phyloP scores from a whole-genome alignment of 2,329 filamentous ascomycete genomes.

The Colletotrichum horii region DNA sequence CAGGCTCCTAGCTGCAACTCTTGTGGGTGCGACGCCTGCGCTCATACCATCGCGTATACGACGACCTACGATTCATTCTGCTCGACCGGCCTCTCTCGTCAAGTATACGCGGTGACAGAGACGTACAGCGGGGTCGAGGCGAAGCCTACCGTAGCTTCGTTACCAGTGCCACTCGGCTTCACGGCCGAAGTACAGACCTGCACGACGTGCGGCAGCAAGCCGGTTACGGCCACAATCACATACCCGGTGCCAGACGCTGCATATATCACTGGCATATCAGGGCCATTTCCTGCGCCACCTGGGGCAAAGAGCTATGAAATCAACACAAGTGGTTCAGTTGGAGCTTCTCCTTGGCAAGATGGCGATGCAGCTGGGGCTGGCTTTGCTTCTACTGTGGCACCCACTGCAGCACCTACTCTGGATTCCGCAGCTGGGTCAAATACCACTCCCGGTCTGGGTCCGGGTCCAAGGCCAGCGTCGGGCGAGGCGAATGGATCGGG shows the following conservation, averaged over 20 bases:
- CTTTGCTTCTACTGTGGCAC: neutral
- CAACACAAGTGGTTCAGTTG: neutral
- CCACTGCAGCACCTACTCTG: neutral
- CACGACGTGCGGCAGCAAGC: neutral
- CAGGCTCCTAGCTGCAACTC: neutral
- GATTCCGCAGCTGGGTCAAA: neutral
- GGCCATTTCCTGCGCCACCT: neutral
- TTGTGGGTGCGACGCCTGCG: neutral
- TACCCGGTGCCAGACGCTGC: neutral
- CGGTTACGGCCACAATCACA: neutral
- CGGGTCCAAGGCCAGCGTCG: neutral
- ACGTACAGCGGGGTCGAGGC: neutral
- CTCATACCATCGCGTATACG: neutral
- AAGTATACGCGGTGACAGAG: neutral
- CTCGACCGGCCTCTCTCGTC: neutral
- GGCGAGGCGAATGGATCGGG: neutral
- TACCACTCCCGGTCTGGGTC: neutral
- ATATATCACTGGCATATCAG: neutral
- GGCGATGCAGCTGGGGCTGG: neutral
- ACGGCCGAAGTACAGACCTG: neutral
- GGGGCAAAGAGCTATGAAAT: neutral
- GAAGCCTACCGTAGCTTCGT: neutral
- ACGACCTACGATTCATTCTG: neutral
- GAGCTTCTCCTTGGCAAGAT: neutral
- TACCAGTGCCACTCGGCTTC: neutral